phyloP scores from a whole-genome alignment of 768 basidiomycete genomes.

The Lentinula lateritia region DNA sequence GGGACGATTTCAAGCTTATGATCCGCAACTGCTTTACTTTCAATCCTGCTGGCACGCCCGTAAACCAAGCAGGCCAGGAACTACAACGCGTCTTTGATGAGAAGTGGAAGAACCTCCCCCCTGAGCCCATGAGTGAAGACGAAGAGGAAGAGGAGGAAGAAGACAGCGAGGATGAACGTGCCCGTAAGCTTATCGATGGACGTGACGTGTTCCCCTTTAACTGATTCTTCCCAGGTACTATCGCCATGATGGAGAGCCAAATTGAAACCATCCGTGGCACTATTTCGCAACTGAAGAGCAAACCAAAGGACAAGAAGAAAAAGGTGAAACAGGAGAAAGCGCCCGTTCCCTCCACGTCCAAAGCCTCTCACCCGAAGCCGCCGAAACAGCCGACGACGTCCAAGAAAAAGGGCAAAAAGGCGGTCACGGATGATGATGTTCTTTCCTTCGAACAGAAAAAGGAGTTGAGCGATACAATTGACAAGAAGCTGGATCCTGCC shows the following conservation, averaged over 20 bases:
- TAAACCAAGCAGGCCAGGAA: conserved; percentile 80
- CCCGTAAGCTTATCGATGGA: conserved; percentile 43
- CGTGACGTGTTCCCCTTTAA: conserved; percentile 8
- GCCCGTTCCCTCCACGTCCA: conserved; percentile 61
- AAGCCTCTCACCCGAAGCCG: conserved; percentile 42
- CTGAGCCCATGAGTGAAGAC: conserved; percentile 53
- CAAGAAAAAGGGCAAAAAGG: conserved; percentile 61
- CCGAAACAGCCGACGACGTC: conserved; percentile 33
- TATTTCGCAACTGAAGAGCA: conserved; percentile 57
- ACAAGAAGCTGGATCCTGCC: conserved; percentile 67
- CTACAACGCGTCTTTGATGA: conserved; percentile 88
- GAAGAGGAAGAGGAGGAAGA: conserved; percentile 62
- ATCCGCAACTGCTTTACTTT: conserved; percentile 90
- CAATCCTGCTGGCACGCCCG: conserved; percentile 84
- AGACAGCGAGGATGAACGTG: conserved; percentile 61
- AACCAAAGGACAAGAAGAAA: conserved; percentile 63
- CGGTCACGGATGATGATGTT: conserved; percentile 66
- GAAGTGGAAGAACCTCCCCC: conserved; percentile 81
- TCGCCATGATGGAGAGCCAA: conserved; percentile 74
- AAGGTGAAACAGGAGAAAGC: conserved; percentile 57
- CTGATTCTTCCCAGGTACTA: conserved; percentile 45
- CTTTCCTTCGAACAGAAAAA: conserved; percentile 97
- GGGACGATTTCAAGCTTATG: conserved; percentile 91
- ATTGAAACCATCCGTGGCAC: conserved; percentile 74
- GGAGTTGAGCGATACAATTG: conserved; percentile 91